Evolutionary conservation across 441 rosid species (phyloP).

Genomic region (Adansonia gregorii): DNA sequence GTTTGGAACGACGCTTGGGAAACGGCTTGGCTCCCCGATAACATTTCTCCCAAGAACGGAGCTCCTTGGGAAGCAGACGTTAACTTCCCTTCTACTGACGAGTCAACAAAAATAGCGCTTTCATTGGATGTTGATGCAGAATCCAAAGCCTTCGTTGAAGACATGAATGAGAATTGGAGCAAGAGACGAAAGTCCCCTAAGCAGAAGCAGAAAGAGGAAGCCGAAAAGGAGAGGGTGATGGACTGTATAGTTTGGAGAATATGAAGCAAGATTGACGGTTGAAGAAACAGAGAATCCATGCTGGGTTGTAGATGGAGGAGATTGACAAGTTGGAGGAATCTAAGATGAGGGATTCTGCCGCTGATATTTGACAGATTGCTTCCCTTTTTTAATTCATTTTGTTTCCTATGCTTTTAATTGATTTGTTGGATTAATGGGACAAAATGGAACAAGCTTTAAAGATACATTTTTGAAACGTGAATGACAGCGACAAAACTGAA

Average conservation of each 20-base stretch:
- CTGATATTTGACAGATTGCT: constrained; percentile 84
- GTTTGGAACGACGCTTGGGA: constrained; percentile 94
- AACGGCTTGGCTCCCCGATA: constrained; percentile 87
- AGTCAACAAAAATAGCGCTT: constrained; percentile 16
- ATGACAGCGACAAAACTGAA: too few relatives aligned
- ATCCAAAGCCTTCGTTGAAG: constrained; percentile 93
- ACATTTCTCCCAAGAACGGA: constrained; percentile 53
- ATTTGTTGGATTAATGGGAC: neutral
- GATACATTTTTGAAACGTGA: neutral
- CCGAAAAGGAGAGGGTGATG: constrained; percentile 32
- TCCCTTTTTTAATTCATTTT: constrained; percentile 10
- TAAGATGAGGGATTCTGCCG: constrained; percentile 56
- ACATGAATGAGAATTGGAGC: constrained; percentile 87
- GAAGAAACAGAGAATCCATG: constrained; percentile 91
- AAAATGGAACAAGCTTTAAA: neutral
- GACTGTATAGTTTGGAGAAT: constrained; percentile 75
- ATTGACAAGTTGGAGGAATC: constrained; percentile 82
- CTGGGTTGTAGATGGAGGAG: constrained; percentile 86
- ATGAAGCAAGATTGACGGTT: constrained; percentile 82
- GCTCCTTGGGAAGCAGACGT: constrained; percentile 85
- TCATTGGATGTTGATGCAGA: constrained; percentile 57
- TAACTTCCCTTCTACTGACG: constrained; percentile 48
- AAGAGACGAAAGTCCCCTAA: constrained; percentile 57
- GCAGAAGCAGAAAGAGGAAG: constrained; percentile 32
- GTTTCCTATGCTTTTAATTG: neutral